Evolutionary conservation across 441 rosid species (phyloP), one percentile per base, ranked within the genome.

Genomic region (Erodium moschatum): DNA sequence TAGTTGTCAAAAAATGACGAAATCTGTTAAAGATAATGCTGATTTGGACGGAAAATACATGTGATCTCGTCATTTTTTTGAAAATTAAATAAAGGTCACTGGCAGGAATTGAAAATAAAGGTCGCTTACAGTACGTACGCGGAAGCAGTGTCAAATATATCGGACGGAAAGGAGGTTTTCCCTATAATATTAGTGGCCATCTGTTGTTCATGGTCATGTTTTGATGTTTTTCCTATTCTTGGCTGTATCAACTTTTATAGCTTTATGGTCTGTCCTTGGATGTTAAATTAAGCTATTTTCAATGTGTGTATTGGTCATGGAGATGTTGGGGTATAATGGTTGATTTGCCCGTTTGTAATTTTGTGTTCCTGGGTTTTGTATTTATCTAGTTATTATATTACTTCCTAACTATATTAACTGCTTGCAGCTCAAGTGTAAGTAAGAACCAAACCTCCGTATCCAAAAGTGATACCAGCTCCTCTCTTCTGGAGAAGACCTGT

Each of bases 401-500:
- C 50, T 24, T 46, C 42, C 54, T 66, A 74, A 56, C 13, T 66
- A 65, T 70, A 50, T 64, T 66, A 33, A 31, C 50, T 64, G 66
- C 33, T 67, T 78, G 74, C 90, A 91, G 97, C 80, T 86, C 84
- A 74, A 85, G 73, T 78, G 67, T 73, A 58, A 89, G 78, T 81
- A 89, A 85, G 90, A 83, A 76, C 70, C 83, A 81, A 70, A 77
- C 29, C 62, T 80, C 87, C 74, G 81, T 77, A 64, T 70, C 81
- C 11, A 81, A 79, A 75, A 77, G 69, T 65, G 70, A 67, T 50
- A 72, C 79, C 67, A 82, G 69, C 33, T 15, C 78, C 72, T 85
- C 97, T 73, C 90, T 91, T 73, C 76, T 95, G 90, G 90, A 87
- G 81, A 95, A 89, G 83, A 85, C 97, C 31, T 95, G 97, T 71